Base-by-base conservation (phyloP, 140 eudicot species). In the Flaveria floridana region DNA sequence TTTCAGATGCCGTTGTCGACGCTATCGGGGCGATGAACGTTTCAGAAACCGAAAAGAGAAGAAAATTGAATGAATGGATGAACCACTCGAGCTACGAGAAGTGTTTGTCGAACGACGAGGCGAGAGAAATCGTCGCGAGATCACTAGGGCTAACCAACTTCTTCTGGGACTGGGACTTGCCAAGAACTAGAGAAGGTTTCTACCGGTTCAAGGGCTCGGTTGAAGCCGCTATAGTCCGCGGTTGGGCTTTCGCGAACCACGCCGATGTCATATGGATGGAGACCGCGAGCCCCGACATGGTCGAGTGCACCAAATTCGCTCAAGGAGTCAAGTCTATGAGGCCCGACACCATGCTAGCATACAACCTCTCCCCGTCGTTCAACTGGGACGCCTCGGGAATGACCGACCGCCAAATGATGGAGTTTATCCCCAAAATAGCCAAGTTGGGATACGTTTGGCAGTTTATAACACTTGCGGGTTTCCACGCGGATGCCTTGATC, bases 311-410 rank as follows among this genome's bases (percentile, higher is more conserved):
- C 1, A 85, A 88, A 61, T 94, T 94, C 13, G 87, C 99, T 0
- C 80, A 81, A 7, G 97, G 96, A 14, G 91, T 94, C 20, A 88
- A 94, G 63, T 72, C 85, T 4, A 46, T 76, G 77, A 74, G 65
- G 13, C 99, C 99, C 0, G 90, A 94, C 68, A 82, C 79, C 1
- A 94, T 94, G 99, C 59, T 94, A 63, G 97, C 99, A 2, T 94
- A 90, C 82, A 94, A 94, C 68, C 85, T 94, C 1, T 94, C 99
- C 0, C 99, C 99, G 2, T 94, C 99, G 3, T 94, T 94, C 85
- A 90, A 94, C 68, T 94, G 99, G 99, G 99, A 94, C 18, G 99
- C 99, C 0, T 90, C 99, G 0, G 96, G 96, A 1, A 92, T 92
- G 98, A 92, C 23, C 0, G 95, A 92, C 51, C 48, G 44, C 13